Conservation (phyloP, 495 filamentous ascomycete genomes). For the Bryoglossum gracile region DNA sequence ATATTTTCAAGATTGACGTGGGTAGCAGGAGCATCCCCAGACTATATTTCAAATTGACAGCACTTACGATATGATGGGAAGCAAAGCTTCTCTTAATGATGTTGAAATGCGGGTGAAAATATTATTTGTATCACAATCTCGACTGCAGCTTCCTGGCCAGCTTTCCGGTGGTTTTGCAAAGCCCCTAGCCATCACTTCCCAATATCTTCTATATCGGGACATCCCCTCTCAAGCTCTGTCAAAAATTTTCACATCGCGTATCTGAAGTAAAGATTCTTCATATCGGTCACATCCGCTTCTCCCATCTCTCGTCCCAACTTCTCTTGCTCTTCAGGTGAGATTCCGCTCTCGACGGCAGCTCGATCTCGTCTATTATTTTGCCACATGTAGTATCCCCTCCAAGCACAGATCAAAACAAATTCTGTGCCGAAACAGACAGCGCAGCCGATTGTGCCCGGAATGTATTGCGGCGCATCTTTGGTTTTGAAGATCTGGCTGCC, state of each 20-base stretch:
- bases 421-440: slow-evolving; percentile 52
- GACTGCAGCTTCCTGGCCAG: too few relatives aligned
- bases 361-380: slow-evolving; percentile 54
- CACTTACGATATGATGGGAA: too few relatives aligned
- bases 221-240: too few relatives aligned
- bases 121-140: too few relatives aligned
- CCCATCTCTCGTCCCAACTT: slow-evolving; percentile 46
- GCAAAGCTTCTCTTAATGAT: too few relatives aligned
- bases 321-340: slow-evolving; percentile 44
- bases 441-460: slow-evolving; percentile 58
- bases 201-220: too few relatives aligned
- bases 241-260: not conserved
- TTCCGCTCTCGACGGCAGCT: slow-evolving; percentile 32
- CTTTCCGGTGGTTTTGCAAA: too few relatives aligned
- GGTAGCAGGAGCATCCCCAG: too few relatives aligned
- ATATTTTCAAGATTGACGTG: too few relatives aligned
- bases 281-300: slow-evolving; percentile 17
- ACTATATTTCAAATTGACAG: too few relatives aligned
- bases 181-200: too few relatives aligned
- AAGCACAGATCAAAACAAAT: slow-evolving; percentile 46
- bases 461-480: slow-evolving; percentile 41
- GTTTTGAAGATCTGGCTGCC: slow-evolving; percentile 23
- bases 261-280: slow-evolving; percentile 9
- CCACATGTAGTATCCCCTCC: slow-evolving; percentile 49
- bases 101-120: too few relatives aligned